Conservation (phyloP, 2,329 filamentous ascomycete species). For the Volutella citrinella region DNA sequence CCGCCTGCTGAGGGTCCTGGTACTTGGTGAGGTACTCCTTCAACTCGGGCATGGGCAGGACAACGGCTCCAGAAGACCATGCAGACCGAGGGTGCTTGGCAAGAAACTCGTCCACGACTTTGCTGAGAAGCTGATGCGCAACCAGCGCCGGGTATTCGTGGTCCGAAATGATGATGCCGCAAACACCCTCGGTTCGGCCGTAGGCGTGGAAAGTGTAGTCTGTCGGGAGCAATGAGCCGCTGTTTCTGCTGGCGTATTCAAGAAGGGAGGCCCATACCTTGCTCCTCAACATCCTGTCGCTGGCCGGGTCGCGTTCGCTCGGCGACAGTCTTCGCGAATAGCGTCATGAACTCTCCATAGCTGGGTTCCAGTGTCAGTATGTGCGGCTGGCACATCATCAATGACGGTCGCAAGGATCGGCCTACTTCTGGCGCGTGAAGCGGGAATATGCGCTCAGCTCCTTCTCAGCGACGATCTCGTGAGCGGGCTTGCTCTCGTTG, state of each 20-base stretch:
- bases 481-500: conserved; percentile 72
- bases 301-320: conserved; percentile 79
- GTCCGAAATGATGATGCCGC: conserved; percentile 75
- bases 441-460: conserved; percentile 76
- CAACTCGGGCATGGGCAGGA: conserved; percentile 67
- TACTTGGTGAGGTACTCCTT: conserved; percentile 73
- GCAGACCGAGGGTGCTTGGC: conserved; percentile 68
- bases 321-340: conserved; percentile 85
- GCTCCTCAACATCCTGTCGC: conserved; percentile 81
- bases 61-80: conserved; percentile 56
- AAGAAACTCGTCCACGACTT: conserved; percentile 84
- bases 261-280: conserved; percentile 56
- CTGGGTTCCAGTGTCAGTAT: conserved; percentile 21
- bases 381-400: conserved; percentile 16
- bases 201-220: conserved; percentile 78
- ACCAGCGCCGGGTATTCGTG: conserved; percentile 74
- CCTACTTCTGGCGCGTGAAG: conserved; percentile 72
- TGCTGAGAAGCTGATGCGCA: conserved; percentile 82
- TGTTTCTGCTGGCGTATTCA: too few species aligned
- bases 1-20: conserved; percentile 84
- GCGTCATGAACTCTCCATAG: conserved; percentile 68
- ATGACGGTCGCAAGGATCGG: conserved; percentile 12
- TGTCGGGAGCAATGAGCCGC: too few species aligned
- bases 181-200: conserved; percentile 69
- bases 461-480: conserved; percentile 74